A percentile compares a stretch with the other conserved stretches of the same genome.
These are phyloP conservation scores for Aspergillus novofumigatus DNA, from an alignment of 2,329 filamentous ascomycete genomes.

Conservation along the genomic window DNA sequence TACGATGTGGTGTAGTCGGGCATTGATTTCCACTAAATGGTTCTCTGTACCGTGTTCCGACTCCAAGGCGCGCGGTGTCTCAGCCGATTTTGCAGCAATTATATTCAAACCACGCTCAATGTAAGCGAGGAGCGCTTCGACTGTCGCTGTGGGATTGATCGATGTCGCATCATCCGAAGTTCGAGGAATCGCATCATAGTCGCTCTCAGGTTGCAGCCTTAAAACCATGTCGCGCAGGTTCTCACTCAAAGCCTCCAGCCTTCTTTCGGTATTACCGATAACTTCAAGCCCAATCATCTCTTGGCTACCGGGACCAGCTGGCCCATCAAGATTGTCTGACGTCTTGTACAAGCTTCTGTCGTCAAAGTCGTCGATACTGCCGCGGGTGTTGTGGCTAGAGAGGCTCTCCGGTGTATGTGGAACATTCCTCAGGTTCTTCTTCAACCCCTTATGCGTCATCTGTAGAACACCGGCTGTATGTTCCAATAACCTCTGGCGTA, in stretches of 20 bases:
- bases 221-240: conserved; percentile 65
- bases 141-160: conserved; percentile 24
- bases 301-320: conserved; percentile 24
- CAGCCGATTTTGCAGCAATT: conserved; percentile 51
- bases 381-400: conserved; percentile 52
- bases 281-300: conserved; percentile 37
- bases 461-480: conserved; percentile 92
- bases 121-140: conserved; percentile 63
- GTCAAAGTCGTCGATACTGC: conserved; percentile 65
- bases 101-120: conserved; percentile 62
- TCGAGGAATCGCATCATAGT: conserved; percentile 36
- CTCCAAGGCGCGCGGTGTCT: conserved; percentile 1
- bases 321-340: conserved; percentile 60
- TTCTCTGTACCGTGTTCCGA: conserved; percentile 45
- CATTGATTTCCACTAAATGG: conserved; percentile 60
- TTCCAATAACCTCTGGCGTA: conserved; percentile 72
- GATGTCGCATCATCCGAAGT: conserved; percentile 22
- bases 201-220: conserved; percentile 31
- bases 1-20: conserved; percentile 59
- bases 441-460: conserved; percentile 75
- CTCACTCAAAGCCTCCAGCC: conserved; percentile 64
- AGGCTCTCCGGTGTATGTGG: conserved; percentile 74
- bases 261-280: conserved; percentile 60
- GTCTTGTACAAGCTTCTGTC: conserved; percentile 70
- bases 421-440: conserved; percentile 54